Evolutionary conservation across 116 monocot genomes (phyloP).

Genomic region (Dioscorea cayenensis): DNA sequence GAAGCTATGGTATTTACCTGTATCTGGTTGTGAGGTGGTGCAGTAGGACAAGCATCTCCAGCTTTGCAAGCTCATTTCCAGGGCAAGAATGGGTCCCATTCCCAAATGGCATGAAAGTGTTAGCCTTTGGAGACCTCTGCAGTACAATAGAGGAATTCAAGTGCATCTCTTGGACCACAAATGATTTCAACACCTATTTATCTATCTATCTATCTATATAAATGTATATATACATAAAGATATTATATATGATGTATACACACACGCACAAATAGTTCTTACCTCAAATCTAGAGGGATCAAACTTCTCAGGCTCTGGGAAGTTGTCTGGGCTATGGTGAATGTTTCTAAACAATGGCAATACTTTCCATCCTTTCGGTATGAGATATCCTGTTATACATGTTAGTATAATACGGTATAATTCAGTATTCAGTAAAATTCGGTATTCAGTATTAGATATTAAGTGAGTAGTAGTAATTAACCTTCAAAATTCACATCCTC

Average conservation of each 20-base stretch:
- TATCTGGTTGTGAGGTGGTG: slow-evolving; percentile 96
- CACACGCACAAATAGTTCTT: neutral
- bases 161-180: too few species aligned
- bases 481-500: slow-evolving; percentile 88
- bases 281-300: slow-evolving; percentile 99
- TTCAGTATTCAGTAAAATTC: too few species aligned
- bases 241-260: too few species aligned
- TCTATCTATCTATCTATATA: neutral
- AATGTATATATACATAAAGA: neutral
- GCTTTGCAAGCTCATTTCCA: slow-evolving; percentile 91
- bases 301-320: slow-evolving; percentile 77
- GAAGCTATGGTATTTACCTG: slow-evolving; percentile 35
- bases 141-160: neutral
- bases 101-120: slow-evolving; percentile 93
- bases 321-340: slow-evolving; percentile 81
- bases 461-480: neutral
- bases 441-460: too few species aligned
- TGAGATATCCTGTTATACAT: slow-evolving; percentile 63
- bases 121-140: slow-evolving; percentile 73
- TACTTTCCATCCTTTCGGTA: slow-evolving; percentile 99
- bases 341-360: slow-evolving; percentile 90
- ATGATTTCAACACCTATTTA: neutral
- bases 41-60: slow-evolving; percentile 90
- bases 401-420: too few species aligned
- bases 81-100: slow-evolving; percentile 90